phyloP scores from a whole-genome alignment of 768 basidiomycete species.

The Tubosaeta sp. region DNA sequence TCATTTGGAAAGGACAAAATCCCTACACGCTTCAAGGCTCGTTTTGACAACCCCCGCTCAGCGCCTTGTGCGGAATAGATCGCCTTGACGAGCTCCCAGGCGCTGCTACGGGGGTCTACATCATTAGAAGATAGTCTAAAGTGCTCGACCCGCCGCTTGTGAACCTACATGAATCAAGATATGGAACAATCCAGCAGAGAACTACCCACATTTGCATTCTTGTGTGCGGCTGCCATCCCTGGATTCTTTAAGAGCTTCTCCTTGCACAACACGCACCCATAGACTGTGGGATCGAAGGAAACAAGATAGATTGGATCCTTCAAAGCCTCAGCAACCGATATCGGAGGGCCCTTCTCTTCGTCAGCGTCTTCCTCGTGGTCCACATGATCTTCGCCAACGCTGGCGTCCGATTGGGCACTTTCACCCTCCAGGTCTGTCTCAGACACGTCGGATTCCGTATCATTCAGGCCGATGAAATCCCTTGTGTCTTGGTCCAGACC shows the following conservation, averaged over 20 bases:
- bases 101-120: conserved; percentile 42
- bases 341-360: conserved; percentile 35
- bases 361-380: conserved; percentile 26
- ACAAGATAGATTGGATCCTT: conserved; percentile 60
- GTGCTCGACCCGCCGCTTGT: conserved; percentile 54
- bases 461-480: conserved; percentile 60
- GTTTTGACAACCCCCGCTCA: conserved; percentile 43
- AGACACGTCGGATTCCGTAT: conserved; percentile 72
- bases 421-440: conserved; percentile 43
- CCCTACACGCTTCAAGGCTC: conserved; percentile 61
- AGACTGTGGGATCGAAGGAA: conserved; percentile 49
- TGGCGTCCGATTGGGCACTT: conserved; percentile 25
- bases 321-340: conserved; percentile 58
- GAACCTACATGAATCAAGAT: conserved; percentile 42
- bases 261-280: conserved; percentile 66
- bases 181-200: neutral
- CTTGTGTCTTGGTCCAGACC: conserved; percentile 62
- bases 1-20: neutral
- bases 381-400: conserved; percentile 16
- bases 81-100: conserved; percentile 38
- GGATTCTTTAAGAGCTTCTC: conserved; percentile 64
- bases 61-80: conserved; percentile 5
- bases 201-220: conserved; percentile 57
- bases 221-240: conserved; percentile 55
- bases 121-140: conserved; percentile 41